Conservation (phyloP, 148 eudicot genomes). For the Polygonum maritimum region DNA sequence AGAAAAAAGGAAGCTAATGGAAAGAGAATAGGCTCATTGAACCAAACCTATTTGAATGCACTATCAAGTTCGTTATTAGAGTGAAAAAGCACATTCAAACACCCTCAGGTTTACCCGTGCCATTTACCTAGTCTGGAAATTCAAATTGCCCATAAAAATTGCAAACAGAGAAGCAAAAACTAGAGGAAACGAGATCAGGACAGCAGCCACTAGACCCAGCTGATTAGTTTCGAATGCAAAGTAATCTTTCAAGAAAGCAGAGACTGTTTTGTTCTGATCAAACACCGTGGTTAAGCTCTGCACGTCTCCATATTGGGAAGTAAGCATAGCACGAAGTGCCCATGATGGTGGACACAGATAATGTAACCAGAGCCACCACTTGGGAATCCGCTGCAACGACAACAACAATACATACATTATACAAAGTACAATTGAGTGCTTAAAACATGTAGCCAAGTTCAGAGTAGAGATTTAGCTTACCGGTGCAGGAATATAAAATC, state of each 20-base stretch:
- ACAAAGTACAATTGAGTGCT: neutral
- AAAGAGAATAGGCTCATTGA: too few relatives aligned
- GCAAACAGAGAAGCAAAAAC: slow-evolving; percentile 49
- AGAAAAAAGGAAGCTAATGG: too few relatives aligned
- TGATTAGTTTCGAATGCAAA: slow-evolving; percentile 45
- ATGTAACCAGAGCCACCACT: slow-evolving; percentile 73
- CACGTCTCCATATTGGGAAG: slow-evolving; percentile 72
- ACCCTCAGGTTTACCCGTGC: neutral
- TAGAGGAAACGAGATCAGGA: slow-evolving; percentile 39
- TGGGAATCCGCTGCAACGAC: slow-evolving; percentile 50
- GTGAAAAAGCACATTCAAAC: neutral
- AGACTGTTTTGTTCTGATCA: slow-evolving; percentile 31
- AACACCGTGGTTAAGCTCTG: slow-evolving; percentile 25
- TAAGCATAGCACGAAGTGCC: slow-evolving; percentile 47
- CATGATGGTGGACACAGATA: slow-evolving; percentile 56
- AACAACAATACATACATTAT: neutral
- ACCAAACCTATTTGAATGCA: too few relatives aligned
- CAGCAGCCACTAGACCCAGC: slow-evolving; percentile 35
- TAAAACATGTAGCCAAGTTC: neutral
- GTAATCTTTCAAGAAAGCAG: slow-evolving; percentile 46
- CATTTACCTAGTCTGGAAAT: slow-evolving; percentile 61
- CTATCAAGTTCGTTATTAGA: neutral
- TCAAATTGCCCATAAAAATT: slow-evolving; percentile 42
- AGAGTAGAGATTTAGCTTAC: slow-evolving; percentile 29
- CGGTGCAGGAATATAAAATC: slow-evolving; percentile 52